Evolutionary conservation across 2,329 filamentous ascomycete genomes (phyloP).

Genomic region (Ceratocystiopsis minuta): DNA sequence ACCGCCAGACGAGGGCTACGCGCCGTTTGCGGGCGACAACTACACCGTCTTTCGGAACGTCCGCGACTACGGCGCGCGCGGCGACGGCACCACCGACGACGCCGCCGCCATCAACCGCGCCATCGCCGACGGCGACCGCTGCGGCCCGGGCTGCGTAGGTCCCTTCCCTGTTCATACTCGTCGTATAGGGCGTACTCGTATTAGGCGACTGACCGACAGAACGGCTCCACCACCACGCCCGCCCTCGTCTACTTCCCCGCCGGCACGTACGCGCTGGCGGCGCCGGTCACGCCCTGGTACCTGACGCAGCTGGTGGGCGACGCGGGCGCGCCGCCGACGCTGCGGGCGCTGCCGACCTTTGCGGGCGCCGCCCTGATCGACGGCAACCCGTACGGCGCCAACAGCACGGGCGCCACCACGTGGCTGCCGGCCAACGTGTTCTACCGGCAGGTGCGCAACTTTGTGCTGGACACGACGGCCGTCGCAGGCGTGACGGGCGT

Average conservation of each 20-base stretch:
- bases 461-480: slow-evolving; percentile 35
- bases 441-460: slow-evolving; percentile 39
- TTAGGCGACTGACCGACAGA: not conserved
- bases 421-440: slow-evolving; percentile 29
- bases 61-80: slow-evolving; percentile 27
- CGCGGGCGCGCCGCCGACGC: slow-evolving; percentile 5
- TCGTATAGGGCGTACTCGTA: no score
- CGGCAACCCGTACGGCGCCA: slow-evolving; percentile 19
- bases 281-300: slow-evolving; percentile 8
- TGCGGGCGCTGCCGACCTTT: slow-evolving; percentile 4
- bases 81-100: slow-evolving; percentile 47
- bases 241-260: slow-evolving; percentile 11
- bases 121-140: slow-evolving; percentile 24
- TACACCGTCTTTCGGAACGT: slow-evolving; percentile 31
- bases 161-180: not conserved
- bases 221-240: slow-evolving; percentile 5
- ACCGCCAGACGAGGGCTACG: slow-evolving; percentile 25
- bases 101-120: slow-evolving; percentile 52
- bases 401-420: slow-evolving; percentile 14
- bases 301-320: slow-evolving; percentile 9
- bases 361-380: slow-evolving; percentile 4
- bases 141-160: slow-evolving; percentile 5
- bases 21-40: slow-evolving; percentile 21
- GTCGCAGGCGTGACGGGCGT: slow-evolving; percentile 36
- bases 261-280: slow-evolving; percentile 8